Evolutionary conservation across 768 basidiomycete species (phyloP), one percentile per base, ranked within the genome.

Genomic region (Boletus tylopilopsis): DNA sequence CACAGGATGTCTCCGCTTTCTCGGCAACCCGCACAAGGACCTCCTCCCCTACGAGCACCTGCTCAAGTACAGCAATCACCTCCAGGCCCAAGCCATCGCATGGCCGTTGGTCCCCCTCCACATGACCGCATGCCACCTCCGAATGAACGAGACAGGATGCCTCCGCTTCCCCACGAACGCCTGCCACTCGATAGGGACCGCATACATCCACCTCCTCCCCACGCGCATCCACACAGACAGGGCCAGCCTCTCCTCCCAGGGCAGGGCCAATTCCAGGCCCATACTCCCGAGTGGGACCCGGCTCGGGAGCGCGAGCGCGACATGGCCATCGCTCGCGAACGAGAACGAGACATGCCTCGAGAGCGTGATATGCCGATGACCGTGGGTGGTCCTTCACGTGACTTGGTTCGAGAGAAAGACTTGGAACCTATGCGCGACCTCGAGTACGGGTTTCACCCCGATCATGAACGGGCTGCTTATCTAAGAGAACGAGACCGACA

Each of bases 261-360:
- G 5, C 66, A 69, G 37, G 59, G 67, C 34, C 63, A 67, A 34
- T 69, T 67, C 47, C 67, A 65, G 36, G 27, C 59, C 0, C 59
- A 61, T 32, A 60, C 65, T 23, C 56, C 64, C 4, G 64, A 66
- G 9, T 67, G 64, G 64, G 64, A 65, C 18, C 36, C 49, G 13
- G 43, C 42, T 4, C 55, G 65, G 0, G 66, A 68, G 9, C 61
- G 60, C 1, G 67, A 67, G 5, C 52, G 51, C 15, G 64, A 53
- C 42, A 40, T 54, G 35, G 47, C 37, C n/a, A 36, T 51, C 19
- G 40, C 32, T 40, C 56, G 58, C 19, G 63, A 61, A 21, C 62
- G 62, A 16, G 64, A 65, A 32, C 62, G 60, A 29, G 62, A 67
- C 7, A 37, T 54, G 41, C 43, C 21, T 13, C 66, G 59, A 30